A percentile compares a stretch with the other conserved stretches of the same genome.
Evolutionary conservation across 2,329 filamentous ascomycete genomes (phyloP).

Genomic region (Epichloe hybrida): DNA sequence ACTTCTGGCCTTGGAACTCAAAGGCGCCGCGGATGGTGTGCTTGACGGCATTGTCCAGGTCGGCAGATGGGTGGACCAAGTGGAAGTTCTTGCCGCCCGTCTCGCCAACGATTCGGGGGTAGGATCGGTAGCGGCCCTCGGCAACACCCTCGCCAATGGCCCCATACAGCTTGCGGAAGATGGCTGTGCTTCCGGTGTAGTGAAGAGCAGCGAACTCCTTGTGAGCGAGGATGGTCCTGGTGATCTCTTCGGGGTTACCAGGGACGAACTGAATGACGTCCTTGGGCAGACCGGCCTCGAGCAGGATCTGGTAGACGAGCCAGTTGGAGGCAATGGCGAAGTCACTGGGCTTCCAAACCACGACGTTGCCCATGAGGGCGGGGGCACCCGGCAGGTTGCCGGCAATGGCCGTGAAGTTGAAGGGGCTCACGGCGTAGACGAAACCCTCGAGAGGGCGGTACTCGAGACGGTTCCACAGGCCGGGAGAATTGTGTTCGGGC

Average conservation of each 20-base stretch:
- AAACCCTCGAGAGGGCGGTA: slow-evolving; percentile 87
- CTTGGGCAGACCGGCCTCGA: slow-evolving; percentile 79
- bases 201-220: slow-evolving; percentile 79
- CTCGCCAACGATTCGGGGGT: slow-evolving; percentile 81
- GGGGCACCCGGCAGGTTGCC: slow-evolving; percentile 76
- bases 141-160: slow-evolving; percentile 72
- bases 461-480: slow-evolving; percentile 86
- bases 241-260: slow-evolving; percentile 74
- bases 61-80: slow-evolving; percentile 62
- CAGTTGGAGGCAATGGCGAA: slow-evolving; percentile 81
- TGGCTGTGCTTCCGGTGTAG: slow-evolving; percentile 84
- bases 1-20: slow-evolving; percentile 87
- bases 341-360: slow-evolving; percentile 94
- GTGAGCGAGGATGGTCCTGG: slow-evolving; percentile 62
- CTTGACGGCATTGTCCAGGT: slow-evolving; percentile 63
- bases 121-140: slow-evolving; percentile 68
- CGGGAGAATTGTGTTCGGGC: slow-evolving; percentile 67
- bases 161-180: slow-evolving; percentile 82
- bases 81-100: slow-evolving; percentile 94
- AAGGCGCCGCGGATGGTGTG: slow-evolving; percentile 80
- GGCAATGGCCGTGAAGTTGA: slow-evolving; percentile 95
- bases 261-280: slow-evolving; percentile 91
- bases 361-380: slow-evolving; percentile 84
- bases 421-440: slow-evolving; percentile 85
- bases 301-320: slow-evolving; percentile 77